A percentile compares a stretch with the other conserved stretches of the same genome.
Conservation (phyloP, 129 eudicot genomes). For the Helianthus annuus region DNA sequence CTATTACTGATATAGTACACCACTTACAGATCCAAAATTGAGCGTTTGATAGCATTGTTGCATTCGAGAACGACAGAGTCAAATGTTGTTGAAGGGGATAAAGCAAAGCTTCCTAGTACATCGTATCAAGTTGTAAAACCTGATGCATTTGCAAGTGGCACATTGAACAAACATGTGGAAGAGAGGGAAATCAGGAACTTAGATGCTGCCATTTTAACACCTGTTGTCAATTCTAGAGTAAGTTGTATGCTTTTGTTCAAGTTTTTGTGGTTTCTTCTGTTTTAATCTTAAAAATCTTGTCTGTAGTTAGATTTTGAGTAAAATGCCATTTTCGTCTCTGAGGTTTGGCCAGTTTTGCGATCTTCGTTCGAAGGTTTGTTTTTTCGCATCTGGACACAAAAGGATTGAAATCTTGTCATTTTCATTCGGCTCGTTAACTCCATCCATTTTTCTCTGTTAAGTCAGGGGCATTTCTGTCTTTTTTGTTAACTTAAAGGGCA, state of each 20-base stretch:
- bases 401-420: too few relatives aligned
- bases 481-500: too few relatives aligned
- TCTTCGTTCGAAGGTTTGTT: too few relatives aligned
- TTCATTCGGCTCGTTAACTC: too few relatives aligned
- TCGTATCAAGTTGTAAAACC: conserved; percentile 32
- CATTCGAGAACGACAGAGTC: conserved; percentile 51
- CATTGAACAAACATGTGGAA: conserved; percentile 36
- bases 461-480: too few relatives aligned
- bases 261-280: background rate
- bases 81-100: conserved; percentile 37
- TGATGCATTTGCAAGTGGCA: conserved; percentile 26
- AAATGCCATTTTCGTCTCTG: too few relatives aligned
- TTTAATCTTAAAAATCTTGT: background rate
- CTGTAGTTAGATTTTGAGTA: background rate
- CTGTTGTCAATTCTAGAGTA: conserved; percentile 49
- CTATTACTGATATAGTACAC: too few relatives aligned
- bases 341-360: too few relatives aligned
- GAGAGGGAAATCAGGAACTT: conserved; percentile 19
- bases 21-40: conserved; percentile 78
- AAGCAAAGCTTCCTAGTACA: conserved; percentile 23
- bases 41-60: conserved; percentile 62
- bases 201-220: conserved; percentile 37
- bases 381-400: too few relatives aligned
- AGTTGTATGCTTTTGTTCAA: conserved; percentile 8
- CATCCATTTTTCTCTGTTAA: too few relatives aligned